Conservation (phyloP, 192 early-diverging fungal genomes). For the Backusella parvicylindrica region DNA sequence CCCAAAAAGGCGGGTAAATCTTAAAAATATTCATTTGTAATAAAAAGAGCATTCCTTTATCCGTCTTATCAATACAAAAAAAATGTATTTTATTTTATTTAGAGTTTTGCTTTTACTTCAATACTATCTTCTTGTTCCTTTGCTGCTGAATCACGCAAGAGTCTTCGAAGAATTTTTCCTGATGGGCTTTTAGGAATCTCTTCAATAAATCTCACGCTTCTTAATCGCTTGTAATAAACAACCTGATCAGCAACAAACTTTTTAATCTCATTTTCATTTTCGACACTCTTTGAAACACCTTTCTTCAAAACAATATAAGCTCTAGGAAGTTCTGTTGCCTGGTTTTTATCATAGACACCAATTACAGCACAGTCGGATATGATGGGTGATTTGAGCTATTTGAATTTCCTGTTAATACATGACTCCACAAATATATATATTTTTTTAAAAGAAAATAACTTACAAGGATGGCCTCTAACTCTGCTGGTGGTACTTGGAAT, state of each 20-base stretch:
- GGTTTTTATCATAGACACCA: slow-evolving; percentile 58
- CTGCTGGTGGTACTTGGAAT: slow-evolving; percentile 65
- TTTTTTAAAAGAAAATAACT: too few species aligned
- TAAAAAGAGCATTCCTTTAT: neutral
- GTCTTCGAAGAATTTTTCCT: slow-evolving; percentile 82
- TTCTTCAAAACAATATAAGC: slow-evolving; percentile 71
- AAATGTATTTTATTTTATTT: neutral
- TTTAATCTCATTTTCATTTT: slow-evolving; percentile 41
- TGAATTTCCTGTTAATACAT: slow-evolving; percentile 45
- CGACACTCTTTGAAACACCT: slow-evolving; percentile 26
- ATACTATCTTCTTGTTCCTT: slow-evolving; percentile 20
- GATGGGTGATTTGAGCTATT: slow-evolving; percentile 39
- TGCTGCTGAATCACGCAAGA: slow-evolving; percentile 24
- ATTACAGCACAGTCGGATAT: slow-evolving; percentile 75
- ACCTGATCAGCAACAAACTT: slow-evolving; percentile 59
- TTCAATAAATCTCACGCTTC: slow-evolving; percentile 70
- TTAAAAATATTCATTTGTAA: neutral
- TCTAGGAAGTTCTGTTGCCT: slow-evolving; percentile 74
- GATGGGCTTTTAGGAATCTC: slow-evolving; percentile 75
- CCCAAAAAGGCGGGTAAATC: neutral
- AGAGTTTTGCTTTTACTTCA: slow-evolving; percentile 12
- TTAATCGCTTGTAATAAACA: slow-evolving; percentile 71
- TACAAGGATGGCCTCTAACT: slow-evolving; percentile 65
- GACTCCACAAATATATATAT: too few species aligned
- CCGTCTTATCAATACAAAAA: neutral